A percentile compares a stretch with the other conserved stretches of the same genome.
Evolutionary conservation across 2,329 filamentous ascomycete genomes (phyloP).

Genomic region (Chaetomium strumarium): DNA sequence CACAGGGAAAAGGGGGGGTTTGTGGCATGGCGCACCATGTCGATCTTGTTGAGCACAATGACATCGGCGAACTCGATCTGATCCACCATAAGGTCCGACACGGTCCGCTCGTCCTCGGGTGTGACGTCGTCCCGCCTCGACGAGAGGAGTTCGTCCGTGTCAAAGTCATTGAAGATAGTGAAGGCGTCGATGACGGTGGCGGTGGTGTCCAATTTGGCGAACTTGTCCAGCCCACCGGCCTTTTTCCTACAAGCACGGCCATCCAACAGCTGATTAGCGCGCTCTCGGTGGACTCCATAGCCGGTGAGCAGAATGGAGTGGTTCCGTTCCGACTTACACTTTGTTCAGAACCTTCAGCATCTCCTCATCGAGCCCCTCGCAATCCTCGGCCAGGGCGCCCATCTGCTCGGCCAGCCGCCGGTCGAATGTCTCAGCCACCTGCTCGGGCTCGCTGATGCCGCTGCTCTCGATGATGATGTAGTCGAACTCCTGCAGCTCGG

Average conservation of each 20-base stretch:
- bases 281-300: no score
- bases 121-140: conserved; percentile 57
- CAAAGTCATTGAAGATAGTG: conserved; percentile 66
- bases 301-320: no score
- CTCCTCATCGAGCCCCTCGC: no score
- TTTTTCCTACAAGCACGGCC: no score
- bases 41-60: conserved; percentile 36
- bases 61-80: conserved; percentile 75
- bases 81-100: conserved; percentile 70
- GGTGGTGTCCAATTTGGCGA: conserved; percentile 54
- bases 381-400: conserved; percentile 34
- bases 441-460: conserved; percentile 66
- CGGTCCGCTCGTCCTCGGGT: conserved; percentile 64
- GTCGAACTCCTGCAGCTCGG: conserved; percentile 58
- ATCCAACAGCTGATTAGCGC: no score
- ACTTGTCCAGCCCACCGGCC: no score
- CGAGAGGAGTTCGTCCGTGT: conserved; percentile 62
- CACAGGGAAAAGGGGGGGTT: no score
- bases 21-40: no score
- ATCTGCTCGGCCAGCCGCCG: conserved; percentile 43
- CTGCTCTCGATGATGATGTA: conserved; percentile 69
- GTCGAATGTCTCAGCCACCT: conserved; percentile 65
- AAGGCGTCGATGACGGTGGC: conserved; percentile 70
- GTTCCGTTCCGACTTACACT: no score
- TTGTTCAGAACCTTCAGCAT: no score